A percentile compares a stretch with the other conserved stretches of the same genome.
Evolutionary conservation across 257 asterid genomes (phyloP).

Genomic region (Paraleonurus japonicus): DNA sequence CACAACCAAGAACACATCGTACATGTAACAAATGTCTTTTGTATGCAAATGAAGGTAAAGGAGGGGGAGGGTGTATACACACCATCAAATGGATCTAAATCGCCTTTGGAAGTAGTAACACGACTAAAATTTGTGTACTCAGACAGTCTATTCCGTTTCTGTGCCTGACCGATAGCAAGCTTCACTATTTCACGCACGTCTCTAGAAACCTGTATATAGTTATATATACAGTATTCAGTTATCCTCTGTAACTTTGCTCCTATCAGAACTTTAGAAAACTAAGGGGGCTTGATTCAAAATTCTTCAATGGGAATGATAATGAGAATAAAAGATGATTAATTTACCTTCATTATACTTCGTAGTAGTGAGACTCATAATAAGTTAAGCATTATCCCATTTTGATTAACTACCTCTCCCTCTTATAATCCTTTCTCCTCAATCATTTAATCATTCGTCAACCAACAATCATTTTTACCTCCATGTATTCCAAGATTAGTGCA

Average conservation of each 20-base stretch:
- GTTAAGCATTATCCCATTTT: too few relatives aligned
- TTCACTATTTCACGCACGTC: slow-evolving; percentile 84
- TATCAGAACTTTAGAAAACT: neutral
- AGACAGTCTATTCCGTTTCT: slow-evolving; percentile 63
- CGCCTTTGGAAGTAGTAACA: slow-evolving; percentile 58
- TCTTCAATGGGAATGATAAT: neutral
- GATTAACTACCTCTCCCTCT: too few relatives aligned
- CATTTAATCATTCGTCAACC: neutral
- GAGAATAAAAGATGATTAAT: neutral
- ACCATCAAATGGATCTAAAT: slow-evolving; percentile 96
- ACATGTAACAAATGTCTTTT: slow-evolving; percentile 6
- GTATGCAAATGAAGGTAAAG: neutral
- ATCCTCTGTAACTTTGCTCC: neutral
- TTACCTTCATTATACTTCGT: neutral
- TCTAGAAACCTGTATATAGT: slow-evolving; percentile 55
- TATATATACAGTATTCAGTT: slow-evolving; percentile 8
- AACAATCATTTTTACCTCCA: neutral
- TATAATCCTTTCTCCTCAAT: too few relatives aligned
- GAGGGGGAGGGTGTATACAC: slow-evolving; percentile 23
- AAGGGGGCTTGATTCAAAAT: neutral
- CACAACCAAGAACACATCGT: slow-evolving; percentile 21
- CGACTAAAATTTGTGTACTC: slow-evolving; percentile 79
- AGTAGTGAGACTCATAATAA: too few relatives aligned
- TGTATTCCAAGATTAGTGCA: too few relatives aligned
- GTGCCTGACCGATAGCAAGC: slow-evolving; percentile 83